Conservation (phyloP, 768 basidiomycete species). For the Saitozyma podzolica region DNA sequence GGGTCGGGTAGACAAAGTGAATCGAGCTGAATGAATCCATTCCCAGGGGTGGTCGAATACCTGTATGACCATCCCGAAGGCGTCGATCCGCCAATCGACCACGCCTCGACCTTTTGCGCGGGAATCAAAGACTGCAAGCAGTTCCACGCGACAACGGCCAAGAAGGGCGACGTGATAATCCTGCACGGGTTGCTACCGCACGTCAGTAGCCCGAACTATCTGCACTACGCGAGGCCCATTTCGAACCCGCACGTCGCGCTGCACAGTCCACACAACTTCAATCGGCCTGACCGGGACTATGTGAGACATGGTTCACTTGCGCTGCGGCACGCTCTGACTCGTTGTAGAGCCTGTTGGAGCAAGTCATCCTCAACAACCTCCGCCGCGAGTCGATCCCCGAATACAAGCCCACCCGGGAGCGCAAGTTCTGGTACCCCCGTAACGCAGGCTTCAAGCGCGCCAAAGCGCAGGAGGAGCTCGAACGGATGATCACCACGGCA, state of each 20-base stretch:
- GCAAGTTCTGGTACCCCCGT: slow-evolving; percentile 19
- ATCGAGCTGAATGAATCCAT: not conserved
- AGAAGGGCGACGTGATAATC: slow-evolving; percentile 24
- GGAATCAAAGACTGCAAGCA: slow-evolving; percentile 8
- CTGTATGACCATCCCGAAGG: slow-evolving; percentile 27
- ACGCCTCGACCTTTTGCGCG: slow-evolving; percentile 4
- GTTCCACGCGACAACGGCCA: slow-evolving; percentile 15
- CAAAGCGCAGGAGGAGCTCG: slow-evolving; percentile 18
- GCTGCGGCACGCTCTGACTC: not conserved
- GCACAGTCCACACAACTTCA: slow-evolving; percentile 19
- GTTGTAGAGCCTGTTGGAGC: slow-evolving; percentile 18
- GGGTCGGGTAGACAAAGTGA: not conserved
- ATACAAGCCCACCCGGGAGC: slow-evolving; percentile 4
- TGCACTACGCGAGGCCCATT: slow-evolving; percentile 24
- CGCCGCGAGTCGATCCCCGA: slow-evolving; percentile 7
- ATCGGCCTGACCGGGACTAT: slow-evolving; percentile 28
- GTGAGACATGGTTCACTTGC: slow-evolving; percentile 9
- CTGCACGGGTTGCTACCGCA: slow-evolving; percentile 18
- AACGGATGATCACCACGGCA: slow-evolving; percentile 19
- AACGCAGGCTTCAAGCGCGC: slow-evolving; percentile 20
- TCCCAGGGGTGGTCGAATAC: slow-evolving; percentile 12
- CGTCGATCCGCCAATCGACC: slow-evolving; percentile 20
- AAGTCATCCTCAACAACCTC: slow-evolving; percentile 26
- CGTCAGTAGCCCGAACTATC: slow-evolving; percentile 18
- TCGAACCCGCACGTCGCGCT: slow-evolving; percentile 26